A percentile compares a stretch with the other conserved stretches of the same genome.
Evolutionary conservation across 331 rosid genomes (phyloP).

Genomic region (Telfairia occidentalis): DNA sequence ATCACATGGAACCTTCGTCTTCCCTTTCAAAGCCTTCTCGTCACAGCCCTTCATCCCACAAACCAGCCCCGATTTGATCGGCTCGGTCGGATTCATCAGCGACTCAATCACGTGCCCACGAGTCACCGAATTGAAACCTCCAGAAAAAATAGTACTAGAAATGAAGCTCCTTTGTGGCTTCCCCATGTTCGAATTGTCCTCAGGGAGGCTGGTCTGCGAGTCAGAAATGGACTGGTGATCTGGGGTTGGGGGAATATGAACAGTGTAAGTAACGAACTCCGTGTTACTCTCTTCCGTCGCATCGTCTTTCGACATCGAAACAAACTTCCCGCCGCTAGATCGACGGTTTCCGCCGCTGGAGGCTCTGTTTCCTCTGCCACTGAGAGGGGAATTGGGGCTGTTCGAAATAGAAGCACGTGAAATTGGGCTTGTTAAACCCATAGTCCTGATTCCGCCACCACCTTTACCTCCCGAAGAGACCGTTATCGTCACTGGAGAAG

Average conservation of each 20-base stretch:
- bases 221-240: conserved; percentile 47
- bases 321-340: conserved; percentile 32
- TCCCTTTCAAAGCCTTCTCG: conserved; percentile 37
- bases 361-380: conserved; percentile 27
- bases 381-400: conserved; percentile 63
- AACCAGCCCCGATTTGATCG: conserved; percentile 23
- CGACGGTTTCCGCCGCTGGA: conserved; percentile 25
- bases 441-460: conserved; percentile 36
- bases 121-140: conserved; percentile 69
- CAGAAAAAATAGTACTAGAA: conserved; percentile 60
- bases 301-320: conserved; percentile 32
- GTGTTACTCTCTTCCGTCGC: conserved; percentile 28
- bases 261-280: conserved; percentile 52
- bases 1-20: conserved; percentile 33
- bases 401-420: conserved; percentile 54
- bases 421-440: conserved; percentile 66
- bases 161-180: conserved; percentile 33
- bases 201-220: conserved; percentile 43
- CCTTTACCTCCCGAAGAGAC: conserved; percentile 54
- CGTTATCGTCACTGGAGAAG: conserved; percentile 72
- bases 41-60: conserved; percentile 69
- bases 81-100: conserved; percentile 24
- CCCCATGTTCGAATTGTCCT: conserved; percentile 17
- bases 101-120: conserved; percentile 62
- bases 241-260: conserved; percentile 82